Evolutionary conservation across 2,329 filamentous ascomycete species (phyloP), one percentile per base, ranked within the genome.

Genomic region (Penicillium frequentans): DNA sequence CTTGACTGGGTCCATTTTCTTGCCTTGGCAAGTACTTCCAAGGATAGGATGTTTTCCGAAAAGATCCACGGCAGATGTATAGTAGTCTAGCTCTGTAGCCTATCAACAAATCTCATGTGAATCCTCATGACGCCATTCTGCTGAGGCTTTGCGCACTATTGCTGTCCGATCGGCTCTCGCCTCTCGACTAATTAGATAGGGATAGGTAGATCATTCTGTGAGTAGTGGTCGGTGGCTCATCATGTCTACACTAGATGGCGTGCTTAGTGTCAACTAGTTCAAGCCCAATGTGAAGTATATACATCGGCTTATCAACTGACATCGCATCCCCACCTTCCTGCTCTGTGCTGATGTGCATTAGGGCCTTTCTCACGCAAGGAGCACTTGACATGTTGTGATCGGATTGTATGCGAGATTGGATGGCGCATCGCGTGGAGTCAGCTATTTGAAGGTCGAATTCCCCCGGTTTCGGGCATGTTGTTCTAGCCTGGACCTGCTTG

Each of bases 311-410:
- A 23, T 44, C 57, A 55, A 57, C 47, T 56, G 55, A 52, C 50
- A 59, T 39, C 4, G n/a, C 10, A 47, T 42, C 27, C 49, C 21
- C 39, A 47, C 50, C 26, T 16, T 52, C 26, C 26, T 24, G 23
- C 26, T 10, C 8, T 29, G 21, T 31, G 52, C 52, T 49, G 52
- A 51, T 52, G 49, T 56, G 60, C 55, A 57, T 48, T 21, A 47
- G 48, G 39, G 24, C 47, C 11, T 47, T 27, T 49, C 58, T 63
- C 44, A 19, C 54, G 58, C 56, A 57, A 63, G 43, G 47, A 47
- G 49, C 47, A 50, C 54, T 51, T 24, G 49, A 21, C 50, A 58
- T 63, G 61, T 63, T 59, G 58, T 61, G 58, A 63, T 29, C 27
- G 27, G 27, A 29, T 29, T 29, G 27, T 63, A 55, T 51, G 50